Percentiles rank a stretch among this genome's conserved stretches.
Evolutionary conservation across 2,329 filamentous ascomycete species (phyloP).

Genomic region (Claviceps sorghi): DNA sequence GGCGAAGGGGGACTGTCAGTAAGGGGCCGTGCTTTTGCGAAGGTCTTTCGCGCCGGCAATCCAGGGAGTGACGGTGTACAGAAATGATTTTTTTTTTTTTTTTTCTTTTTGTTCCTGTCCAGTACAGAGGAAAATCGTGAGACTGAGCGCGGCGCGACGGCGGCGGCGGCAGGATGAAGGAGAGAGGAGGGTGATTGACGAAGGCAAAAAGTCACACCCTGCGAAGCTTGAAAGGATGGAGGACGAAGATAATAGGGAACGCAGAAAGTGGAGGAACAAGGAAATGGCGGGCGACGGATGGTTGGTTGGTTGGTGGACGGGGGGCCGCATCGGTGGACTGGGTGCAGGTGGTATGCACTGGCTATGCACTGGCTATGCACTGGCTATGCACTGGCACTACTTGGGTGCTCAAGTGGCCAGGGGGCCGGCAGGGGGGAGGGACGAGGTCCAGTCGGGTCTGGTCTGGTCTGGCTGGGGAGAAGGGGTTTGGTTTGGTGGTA

Average conservation of each 20-base stretch:
- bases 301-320: conserved; percentile 4
- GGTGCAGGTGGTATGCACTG: conserved; percentile 3
- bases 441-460: not conserved
- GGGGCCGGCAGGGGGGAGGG: not conserved
- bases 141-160: not conserved
- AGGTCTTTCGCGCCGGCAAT: not conserved
- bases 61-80: not conserved
- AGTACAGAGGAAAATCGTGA: not conserved
- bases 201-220: conserved; percentile 2
- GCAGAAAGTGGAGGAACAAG: conserved; percentile 5
- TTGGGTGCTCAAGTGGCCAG: not conserved
- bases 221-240: conserved; percentile 2
- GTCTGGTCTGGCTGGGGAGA: no score
- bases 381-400: conserved; percentile 1
- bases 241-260: conserved; percentile 7
- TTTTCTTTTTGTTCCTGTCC: not conserved
- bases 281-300: conserved; percentile 3
- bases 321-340: not conserved
- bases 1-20: not conserved
- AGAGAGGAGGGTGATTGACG: not conserved
- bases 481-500: no score
- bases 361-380: conserved; percentile 2
- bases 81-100: not conserved
- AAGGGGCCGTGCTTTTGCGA: conserved; percentile 3
- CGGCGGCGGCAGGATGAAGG: not conserved